A percentile compares a stretch with the other conserved stretches of the same genome.
These are phyloP conservation scores for Hamamelis virginiana DNA, from an alignment of 164 flowering plant species.

Conservation along the genomic window DNA sequence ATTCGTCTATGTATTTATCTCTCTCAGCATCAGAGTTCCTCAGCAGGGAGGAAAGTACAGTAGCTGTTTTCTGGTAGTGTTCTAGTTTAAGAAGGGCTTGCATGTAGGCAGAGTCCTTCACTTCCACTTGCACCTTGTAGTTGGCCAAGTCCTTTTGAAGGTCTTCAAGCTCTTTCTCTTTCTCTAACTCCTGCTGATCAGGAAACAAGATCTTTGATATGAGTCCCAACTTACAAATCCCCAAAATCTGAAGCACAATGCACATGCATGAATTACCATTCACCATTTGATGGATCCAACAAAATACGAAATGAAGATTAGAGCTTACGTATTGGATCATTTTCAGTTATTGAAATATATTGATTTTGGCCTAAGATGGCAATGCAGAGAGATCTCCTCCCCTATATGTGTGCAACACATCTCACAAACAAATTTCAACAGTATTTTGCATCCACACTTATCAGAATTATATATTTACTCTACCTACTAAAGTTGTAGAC, in stretches of 20 bases:
- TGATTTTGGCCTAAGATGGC: background rate
- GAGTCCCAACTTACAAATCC: too few species aligned
- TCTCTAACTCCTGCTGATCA: slow-evolving; percentile 25
- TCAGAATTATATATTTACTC: background rate
- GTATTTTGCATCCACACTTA: background rate
- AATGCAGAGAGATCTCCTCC: background rate
- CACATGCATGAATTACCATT: background rate
- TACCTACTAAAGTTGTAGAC: too few species aligned
- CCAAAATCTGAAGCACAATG: background rate
- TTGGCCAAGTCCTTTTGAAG: slow-evolving; percentile 49
- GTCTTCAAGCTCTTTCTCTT: slow-evolving; percentile 33
- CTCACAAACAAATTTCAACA: too few species aligned
- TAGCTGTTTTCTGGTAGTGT: slow-evolving; percentile 29
- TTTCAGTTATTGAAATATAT: background rate
- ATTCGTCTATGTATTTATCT: slow-evolving; percentile 30
- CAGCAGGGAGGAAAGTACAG: slow-evolving; percentile 39
- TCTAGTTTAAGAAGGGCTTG: slow-evolving; percentile 53
- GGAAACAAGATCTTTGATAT: too few species aligned
- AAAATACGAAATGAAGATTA: background rate
- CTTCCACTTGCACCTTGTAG: slow-evolving; percentile 61
- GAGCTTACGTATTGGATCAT: background rate
- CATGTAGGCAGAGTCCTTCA: slow-evolving; percentile 45
- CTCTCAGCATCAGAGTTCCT: slow-evolving; percentile 36
- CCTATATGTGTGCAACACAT: background rate
- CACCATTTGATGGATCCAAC: background rate